A percentile compares a stretch with the other conserved stretches of the same genome.
phyloP scores from a whole-genome alignment of 2,329 filamentous ascomycete genomes.

The Myrmaecium sp. region DNA sequence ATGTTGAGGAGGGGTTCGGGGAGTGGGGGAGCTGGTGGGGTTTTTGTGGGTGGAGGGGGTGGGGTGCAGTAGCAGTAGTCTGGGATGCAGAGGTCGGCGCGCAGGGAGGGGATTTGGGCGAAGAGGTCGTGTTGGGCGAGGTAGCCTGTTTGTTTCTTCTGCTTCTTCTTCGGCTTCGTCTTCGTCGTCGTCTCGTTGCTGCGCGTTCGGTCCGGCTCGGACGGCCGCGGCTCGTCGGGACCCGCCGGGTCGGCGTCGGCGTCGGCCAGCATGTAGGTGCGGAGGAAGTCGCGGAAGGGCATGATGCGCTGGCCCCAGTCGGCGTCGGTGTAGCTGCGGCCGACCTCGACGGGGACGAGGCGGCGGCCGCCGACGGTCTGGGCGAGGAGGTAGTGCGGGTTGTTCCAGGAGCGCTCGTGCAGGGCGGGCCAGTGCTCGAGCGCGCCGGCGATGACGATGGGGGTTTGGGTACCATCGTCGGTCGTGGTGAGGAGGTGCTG shows the following conservation, averaged over 20 bases:
- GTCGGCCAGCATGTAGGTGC: constrained; percentile 39
- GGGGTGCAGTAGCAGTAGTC: constrained; percentile 69
- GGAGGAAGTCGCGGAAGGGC: constrained; percentile 54
- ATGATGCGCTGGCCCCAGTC: constrained; percentile 74
- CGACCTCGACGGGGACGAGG: constrained; percentile 73
- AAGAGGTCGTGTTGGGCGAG: constrained; percentile 86
- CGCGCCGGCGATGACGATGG: constrained; percentile 52
- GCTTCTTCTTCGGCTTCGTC: not conserved
- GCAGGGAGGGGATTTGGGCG: constrained; percentile 59
- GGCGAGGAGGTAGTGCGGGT: constrained; percentile 55
- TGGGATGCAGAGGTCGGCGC: constrained; percentile 60
- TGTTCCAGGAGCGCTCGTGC: constrained; percentile 45
- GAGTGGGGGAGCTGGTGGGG: constrained; percentile 6
- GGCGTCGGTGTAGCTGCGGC: constrained; percentile 71
- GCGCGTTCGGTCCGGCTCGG: too few species aligned
- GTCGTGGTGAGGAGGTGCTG: constrained; percentile 7
- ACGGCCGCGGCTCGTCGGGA: too few species aligned
- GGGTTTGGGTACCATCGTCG: too few species aligned
- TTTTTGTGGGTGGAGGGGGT: constrained; percentile 21
- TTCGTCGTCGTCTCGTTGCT: not conserved
- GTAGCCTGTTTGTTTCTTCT: constrained; percentile 46
- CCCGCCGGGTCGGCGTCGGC: too few species aligned
- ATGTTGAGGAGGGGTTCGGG: constrained; percentile 59
- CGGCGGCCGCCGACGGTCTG: constrained; percentile 60
- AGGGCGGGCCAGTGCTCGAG: constrained; percentile 63